Percentiles rank a stretch among this genome's conserved stretches.
Conservation (phyloP, 148 eudicot genomes). For the Persicaria tinctoria region DNA sequence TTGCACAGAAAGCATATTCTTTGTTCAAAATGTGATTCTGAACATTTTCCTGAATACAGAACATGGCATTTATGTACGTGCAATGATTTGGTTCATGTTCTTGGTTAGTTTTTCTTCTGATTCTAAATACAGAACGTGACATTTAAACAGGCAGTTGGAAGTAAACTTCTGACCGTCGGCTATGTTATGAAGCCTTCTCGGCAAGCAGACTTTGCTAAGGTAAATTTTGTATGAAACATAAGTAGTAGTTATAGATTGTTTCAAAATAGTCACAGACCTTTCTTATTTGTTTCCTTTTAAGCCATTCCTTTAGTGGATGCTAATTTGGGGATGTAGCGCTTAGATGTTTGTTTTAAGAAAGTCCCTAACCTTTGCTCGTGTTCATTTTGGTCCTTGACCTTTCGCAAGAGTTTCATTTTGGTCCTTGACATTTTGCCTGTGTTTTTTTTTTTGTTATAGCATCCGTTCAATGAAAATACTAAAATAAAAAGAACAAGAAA, state of each 20-base stretch:
- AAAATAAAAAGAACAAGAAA: no score
- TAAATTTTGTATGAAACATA: conserved; percentile 17
- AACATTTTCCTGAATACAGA: background rate
- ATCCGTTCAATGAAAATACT: no score
- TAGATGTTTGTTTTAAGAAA: background rate
- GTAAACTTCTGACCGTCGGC: conserved; percentile 46
- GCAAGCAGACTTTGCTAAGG: conserved; percentile 94
- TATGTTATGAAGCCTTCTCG: conserved; percentile 94
- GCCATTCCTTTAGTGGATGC: background rate
- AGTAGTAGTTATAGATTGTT: background rate
- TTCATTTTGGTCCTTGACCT: background rate
- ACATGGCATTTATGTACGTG: background rate
- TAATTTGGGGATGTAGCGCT: background rate
- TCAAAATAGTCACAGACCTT: background rate
- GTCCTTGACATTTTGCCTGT: background rate
- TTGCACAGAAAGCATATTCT: background rate
- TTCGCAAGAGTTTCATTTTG: background rate
- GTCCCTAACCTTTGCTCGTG: background rate
- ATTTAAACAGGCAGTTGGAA: conserved; percentile 36
- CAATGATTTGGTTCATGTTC: background rate
- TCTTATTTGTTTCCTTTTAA: background rate
- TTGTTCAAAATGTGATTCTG: background rate
- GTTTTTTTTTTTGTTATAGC: background rate
- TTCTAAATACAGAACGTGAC: conserved; percentile 1
- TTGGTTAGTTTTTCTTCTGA: background rate